Evolutionary conservation across 768 basidiomycete genomes (phyloP).

Genomic region (Boletus subparvulus): DNA sequence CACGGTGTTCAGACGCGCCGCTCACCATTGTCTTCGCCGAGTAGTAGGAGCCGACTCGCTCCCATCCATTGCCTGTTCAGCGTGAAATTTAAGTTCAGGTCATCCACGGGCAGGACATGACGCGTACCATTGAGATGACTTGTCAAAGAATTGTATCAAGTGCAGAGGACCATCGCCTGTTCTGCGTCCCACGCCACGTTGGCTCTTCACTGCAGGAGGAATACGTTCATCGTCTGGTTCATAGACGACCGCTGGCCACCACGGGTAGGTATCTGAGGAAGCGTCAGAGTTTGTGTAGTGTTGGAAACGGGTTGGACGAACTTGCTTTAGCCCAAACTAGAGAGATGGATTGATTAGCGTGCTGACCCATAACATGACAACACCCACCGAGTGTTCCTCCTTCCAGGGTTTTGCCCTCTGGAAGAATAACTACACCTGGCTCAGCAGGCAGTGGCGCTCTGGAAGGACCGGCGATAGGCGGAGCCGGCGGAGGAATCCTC

Average conservation of each 20-base stretch:
- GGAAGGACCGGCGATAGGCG: conserved; percentile 9
- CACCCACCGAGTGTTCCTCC: conserved; percentile 66
- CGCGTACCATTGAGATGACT: conserved; percentile 57
- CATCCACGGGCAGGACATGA: not conserved
- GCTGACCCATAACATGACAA: not conserved
- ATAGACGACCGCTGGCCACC: conserved; percentile 84
- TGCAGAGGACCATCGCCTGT: conserved; percentile 47
- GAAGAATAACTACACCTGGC: conserved; percentile 35
- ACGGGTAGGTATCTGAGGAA: conserved; percentile 71
- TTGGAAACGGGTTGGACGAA: conserved; percentile 29
- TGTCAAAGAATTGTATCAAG: conserved; percentile 82
- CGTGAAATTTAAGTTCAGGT: not conserved
- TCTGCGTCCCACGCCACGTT: conserved; percentile 30
- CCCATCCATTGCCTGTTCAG: conserved; percentile 60
- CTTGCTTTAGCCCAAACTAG: conserved; percentile 85
- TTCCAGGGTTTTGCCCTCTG: conserved; percentile 40
- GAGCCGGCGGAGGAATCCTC: not conserved
- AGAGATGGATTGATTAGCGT: not conserved
- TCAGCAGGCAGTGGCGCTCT: conserved; percentile 15
- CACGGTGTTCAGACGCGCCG: not conserved
- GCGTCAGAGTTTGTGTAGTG: conserved; percentile 2
- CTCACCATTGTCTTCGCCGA: conserved; percentile 73
- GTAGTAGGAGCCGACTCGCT: conserved; percentile 52
- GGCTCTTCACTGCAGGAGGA: conserved; percentile 40
- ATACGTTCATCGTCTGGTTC: conserved; percentile 58